Evolutionary conservation across 192 early-diverging fungal genomes (phyloP).

Genomic region (Coemansia asiatica): DNA sequence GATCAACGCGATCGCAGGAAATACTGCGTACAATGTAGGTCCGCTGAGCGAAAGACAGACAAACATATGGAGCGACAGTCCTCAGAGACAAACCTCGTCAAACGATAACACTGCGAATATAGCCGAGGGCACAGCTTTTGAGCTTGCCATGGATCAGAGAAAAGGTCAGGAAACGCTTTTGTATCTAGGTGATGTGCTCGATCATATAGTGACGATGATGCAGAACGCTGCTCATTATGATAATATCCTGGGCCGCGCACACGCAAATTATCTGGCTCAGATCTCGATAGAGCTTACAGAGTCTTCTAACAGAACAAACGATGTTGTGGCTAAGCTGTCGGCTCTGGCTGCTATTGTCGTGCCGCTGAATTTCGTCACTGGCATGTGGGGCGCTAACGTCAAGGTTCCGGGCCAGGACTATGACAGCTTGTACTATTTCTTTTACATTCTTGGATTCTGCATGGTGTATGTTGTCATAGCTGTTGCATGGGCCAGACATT

Average conservation of each 20-base stretch:
- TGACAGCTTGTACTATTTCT: slow-evolving; percentile 48
- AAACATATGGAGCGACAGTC: slow-evolving; percentile 24
- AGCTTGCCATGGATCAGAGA: slow-evolving; percentile 34
- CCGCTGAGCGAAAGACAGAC: slow-evolving; percentile 1
- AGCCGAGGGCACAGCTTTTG: slow-evolving; percentile 3
- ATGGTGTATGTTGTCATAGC: slow-evolving; percentile 41
- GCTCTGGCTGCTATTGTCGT: slow-evolving; percentile 86
- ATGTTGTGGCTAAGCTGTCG: slow-evolving; percentile 85
- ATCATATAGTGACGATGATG: slow-evolving; percentile 77
- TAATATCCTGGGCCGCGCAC: slow-evolving; percentile 66
- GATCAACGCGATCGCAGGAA: slow-evolving; percentile 32
- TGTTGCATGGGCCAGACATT: slow-evolving; percentile 33
- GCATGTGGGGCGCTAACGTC: slow-evolving; percentile 65
- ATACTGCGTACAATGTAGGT: not conserved
- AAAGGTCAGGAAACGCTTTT: slow-evolving; percentile 64
- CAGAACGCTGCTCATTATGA: slow-evolving; percentile 78
- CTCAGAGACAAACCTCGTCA: slow-evolving; percentile 7
- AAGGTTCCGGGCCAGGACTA: slow-evolving; percentile 53
- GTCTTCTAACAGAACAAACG: slow-evolving; percentile 79
- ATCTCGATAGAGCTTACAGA: slow-evolving; percentile 75
- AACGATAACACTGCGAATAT: slow-evolving; percentile 1
- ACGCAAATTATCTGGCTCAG: slow-evolving; percentile 74
- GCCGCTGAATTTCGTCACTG: slow-evolving; percentile 88
- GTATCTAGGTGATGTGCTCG: slow-evolving; percentile 80
- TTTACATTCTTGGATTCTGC: slow-evolving; percentile 40